Conservation (phyloP, 2,329 filamentous ascomycete genomes). For the Apiospora sp. region DNA sequence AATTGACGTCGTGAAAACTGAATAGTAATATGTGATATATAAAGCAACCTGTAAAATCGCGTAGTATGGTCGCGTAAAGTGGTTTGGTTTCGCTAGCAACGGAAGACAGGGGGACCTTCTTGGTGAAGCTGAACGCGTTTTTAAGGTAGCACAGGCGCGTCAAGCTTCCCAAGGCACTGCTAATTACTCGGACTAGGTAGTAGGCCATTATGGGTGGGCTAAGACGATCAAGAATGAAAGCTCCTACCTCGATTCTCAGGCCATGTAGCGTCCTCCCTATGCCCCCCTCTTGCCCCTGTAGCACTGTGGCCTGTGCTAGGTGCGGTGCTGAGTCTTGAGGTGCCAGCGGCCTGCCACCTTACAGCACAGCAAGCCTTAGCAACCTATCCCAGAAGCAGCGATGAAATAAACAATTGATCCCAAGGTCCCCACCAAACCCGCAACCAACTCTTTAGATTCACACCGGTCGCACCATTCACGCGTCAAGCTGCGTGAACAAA, state of each 20-base stretch:
- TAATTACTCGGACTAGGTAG: neutral
- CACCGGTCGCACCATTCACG: neutral
- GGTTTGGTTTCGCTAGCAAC: slow-evolving; percentile 16
- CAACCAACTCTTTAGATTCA: slow-evolving; percentile 11
- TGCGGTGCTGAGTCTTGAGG: neutral
- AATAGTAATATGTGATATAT: neutral
- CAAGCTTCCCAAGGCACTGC: neutral
- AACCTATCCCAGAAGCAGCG: slow-evolving; percentile 17
- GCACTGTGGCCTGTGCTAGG: neutral
- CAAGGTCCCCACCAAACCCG: slow-evolving; percentile 4
- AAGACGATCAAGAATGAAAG: neutral
- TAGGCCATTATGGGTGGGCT: neutral
- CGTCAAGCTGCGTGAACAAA: slow-evolving; percentile 19
- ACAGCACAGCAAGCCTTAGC: neutral
- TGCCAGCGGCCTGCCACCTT: neutral
- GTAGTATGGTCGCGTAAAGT: neutral
- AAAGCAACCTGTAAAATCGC: neutral
- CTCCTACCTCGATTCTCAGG: slow-evolving; percentile 1
- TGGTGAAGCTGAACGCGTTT: neutral
- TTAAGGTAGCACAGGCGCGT: slow-evolving; percentile 6
- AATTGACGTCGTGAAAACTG: neutral
- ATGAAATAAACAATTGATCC: slow-evolving; percentile 19
- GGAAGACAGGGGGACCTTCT: neutral
- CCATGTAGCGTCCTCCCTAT: neutral
- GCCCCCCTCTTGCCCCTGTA: neutral